Conservation (phyloP, 352 stramenopile species). For the Globisporangium sylvaticum region DNA sequence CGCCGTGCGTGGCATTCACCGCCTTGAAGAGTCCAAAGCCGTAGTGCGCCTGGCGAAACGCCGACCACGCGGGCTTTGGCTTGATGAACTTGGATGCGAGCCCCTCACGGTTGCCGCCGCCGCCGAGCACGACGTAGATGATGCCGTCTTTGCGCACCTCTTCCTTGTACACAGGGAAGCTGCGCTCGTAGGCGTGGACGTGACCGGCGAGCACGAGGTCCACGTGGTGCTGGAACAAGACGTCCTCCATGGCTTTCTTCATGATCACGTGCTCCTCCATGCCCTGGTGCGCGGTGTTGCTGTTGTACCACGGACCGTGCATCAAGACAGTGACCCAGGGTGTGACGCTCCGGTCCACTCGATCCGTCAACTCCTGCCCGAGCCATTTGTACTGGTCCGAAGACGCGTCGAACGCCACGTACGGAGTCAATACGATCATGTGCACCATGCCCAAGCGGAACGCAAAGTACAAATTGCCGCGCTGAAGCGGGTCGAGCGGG, state of each 20-base stretch:
- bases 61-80: slow-evolving; percentile 72
- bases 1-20: slow-evolving; percentile 58
- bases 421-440: slow-evolving; percentile 89
- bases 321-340: slow-evolving; percentile 92
- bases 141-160: slow-evolving; percentile 65
- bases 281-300: slow-evolving; percentile 88
- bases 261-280: slow-evolving; percentile 74
- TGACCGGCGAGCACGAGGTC: slow-evolving; percentile 90
- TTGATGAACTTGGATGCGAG: slow-evolving; percentile 80
- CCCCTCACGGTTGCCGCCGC: slow-evolving; percentile 89
- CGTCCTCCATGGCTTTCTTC: slow-evolving; percentile 86
- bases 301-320: slow-evolving; percentile 93
- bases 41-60: slow-evolving; percentile 78
- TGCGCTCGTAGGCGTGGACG: slow-evolving; percentile 94
- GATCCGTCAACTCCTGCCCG: slow-evolving; percentile 64
- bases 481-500: slow-evolving; percentile 38
- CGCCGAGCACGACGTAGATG: slow-evolving; percentile 91
- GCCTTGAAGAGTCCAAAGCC: slow-evolving; percentile 67
- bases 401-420: slow-evolving; percentile 69
- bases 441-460: slow-evolving; percentile 87
- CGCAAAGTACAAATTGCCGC: slow-evolving; percentile 89
- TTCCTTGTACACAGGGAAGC: slow-evolving; percentile 76
- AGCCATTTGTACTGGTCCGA: slow-evolving; percentile 91
- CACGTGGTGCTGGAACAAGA: slow-evolving; percentile 88
- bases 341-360: slow-evolving; percentile 81